phyloP scores from a whole-genome alignment of 352 stramenopile species.

The Phytophthora megakarya region DNA sequence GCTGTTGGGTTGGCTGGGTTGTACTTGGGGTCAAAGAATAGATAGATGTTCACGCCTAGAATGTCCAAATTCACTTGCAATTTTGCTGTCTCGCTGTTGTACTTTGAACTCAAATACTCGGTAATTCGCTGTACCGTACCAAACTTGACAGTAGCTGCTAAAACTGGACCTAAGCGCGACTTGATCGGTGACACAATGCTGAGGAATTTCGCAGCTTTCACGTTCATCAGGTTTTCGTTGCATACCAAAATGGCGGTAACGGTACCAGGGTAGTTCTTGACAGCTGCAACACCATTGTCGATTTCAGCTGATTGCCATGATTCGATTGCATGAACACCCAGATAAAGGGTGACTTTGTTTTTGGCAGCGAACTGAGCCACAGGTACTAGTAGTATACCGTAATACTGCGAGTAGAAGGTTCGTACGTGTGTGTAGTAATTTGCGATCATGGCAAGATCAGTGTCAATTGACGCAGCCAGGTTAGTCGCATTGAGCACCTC shows the following conservation, averaged over 20 bases:
- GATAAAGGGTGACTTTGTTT: slow-evolving; percentile 60
- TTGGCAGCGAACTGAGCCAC: slow-evolving; percentile 47
- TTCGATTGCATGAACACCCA: slow-evolving; percentile 56
- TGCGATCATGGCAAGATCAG: slow-evolving; percentile 51
- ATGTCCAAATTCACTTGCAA: slow-evolving; percentile 47
- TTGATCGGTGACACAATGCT: slow-evolving; percentile 38
- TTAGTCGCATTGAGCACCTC: slow-evolving; percentile 25
- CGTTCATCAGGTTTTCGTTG: slow-evolving; percentile 46
- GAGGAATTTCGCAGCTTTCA: slow-evolving; percentile 37
- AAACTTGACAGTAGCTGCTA: slow-evolving; percentile 49
- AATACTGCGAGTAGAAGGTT: slow-evolving; percentile 66
- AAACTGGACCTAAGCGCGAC: slow-evolving; percentile 21
- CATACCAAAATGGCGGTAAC: no score
- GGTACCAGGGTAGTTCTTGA: slow-evolving; percentile 48
- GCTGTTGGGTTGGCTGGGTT: slow-evolving; percentile 38
- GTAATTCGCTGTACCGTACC: slow-evolving; percentile 60
- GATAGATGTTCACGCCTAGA: slow-evolving; percentile 64
- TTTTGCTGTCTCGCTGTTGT: slow-evolving; percentile 31
- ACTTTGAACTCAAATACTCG: slow-evolving; percentile 46
- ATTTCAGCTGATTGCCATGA: slow-evolving; percentile 50
- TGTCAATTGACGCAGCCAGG: slow-evolving; percentile 39
- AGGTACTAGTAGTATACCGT: slow-evolving; percentile 44
- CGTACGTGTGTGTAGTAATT: slow-evolving; percentile 49
- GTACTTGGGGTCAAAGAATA: slow-evolving; percentile 55
- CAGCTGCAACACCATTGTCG: slow-evolving; percentile 43